phyloP scores from a whole-genome alignment of 306 rosid species.

The Hylodesmum podocarpum region DNA sequence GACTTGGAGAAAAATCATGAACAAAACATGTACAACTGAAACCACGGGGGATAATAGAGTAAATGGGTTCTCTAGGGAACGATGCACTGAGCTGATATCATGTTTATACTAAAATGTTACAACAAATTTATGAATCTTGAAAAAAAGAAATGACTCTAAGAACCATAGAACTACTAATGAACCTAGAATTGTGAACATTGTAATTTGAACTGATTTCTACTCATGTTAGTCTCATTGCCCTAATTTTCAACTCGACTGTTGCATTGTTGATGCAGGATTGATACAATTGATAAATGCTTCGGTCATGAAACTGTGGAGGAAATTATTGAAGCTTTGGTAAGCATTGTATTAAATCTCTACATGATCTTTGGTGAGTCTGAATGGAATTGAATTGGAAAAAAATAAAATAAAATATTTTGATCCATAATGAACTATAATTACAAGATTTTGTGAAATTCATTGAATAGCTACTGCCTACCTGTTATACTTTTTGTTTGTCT shows the following conservation, averaged over 20 bases:
- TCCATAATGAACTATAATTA: not conserved
- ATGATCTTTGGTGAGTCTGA: slow-evolving; percentile 3
- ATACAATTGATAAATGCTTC: slow-evolving; percentile 70
- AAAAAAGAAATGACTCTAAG: not conserved
- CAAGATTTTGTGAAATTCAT: slow-evolving; percentile 4
- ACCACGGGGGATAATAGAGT: not conserved
- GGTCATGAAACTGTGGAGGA: slow-evolving; percentile 87
- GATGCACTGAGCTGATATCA: not conserved
- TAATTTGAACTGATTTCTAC: not conserved
- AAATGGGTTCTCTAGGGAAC: not conserved
- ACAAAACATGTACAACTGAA: not conserved
- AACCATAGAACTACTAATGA: not conserved
- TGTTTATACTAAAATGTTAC: too few species aligned
- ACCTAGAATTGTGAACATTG: not conserved
- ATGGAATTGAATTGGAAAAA: not conserved
- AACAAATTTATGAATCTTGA: not conserved
- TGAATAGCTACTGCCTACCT: not conserved
- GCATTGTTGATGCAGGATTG: slow-evolving; percentile 56
- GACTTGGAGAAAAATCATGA: not conserved
- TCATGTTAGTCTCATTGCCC: not conserved
- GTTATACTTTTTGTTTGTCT: not conserved
- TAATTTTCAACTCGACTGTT: slow-evolving; percentile 19
- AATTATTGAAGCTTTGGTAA: slow-evolving; percentile 88
- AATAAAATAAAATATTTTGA: not conserved
- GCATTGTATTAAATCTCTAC: slow-evolving; percentile 36